Percentiles rank a stretch among this genome's conserved stretches.
Evolutionary conservation across 202 grass and related monocot species (phyloP).

Genomic region (Tripidium arundinaceum): DNA sequence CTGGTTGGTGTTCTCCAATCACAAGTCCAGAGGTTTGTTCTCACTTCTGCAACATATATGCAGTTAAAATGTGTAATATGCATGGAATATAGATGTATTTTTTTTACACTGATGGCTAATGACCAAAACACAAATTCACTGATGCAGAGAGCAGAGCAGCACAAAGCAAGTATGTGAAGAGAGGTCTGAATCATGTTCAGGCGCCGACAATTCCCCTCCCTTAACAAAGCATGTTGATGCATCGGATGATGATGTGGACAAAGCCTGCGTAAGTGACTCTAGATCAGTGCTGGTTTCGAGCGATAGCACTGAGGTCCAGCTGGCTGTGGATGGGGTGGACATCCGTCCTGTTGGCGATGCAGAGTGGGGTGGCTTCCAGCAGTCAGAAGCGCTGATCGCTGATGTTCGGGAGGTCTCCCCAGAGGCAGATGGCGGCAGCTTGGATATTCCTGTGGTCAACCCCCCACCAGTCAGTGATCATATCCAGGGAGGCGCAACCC

Average conservation of each 20-base stretch:
- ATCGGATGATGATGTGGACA: slow-evolving; percentile 85
- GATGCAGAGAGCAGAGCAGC: slow-evolving; percentile 65
- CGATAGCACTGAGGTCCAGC: slow-evolving; percentile 45
- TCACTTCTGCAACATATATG: too few species aligned
- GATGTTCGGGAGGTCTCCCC: slow-evolving; percentile 89
- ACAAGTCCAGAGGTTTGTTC: slow-evolving; percentile 85
- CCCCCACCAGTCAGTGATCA: slow-evolving; percentile 48
- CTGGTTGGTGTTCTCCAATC: slow-evolving; percentile 67
- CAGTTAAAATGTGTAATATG: background rate
- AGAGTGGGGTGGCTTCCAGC: slow-evolving; percentile 56
- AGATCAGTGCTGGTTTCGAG: slow-evolving; percentile 55
- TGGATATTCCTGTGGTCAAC: slow-evolving; percentile 79
- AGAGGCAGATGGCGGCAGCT: slow-evolving; percentile 57
- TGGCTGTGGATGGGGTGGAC: slow-evolving; percentile 63
- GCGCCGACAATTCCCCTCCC: slow-evolving; percentile 53
- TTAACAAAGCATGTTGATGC: slow-evolving; percentile 84
- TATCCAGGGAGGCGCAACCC: slow-evolving; percentile 41
- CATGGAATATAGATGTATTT: background rate
- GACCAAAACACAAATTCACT: background rate
- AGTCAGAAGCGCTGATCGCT: slow-evolving; percentile 54
- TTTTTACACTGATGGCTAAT: background rate
- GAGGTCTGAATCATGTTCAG: slow-evolving; percentile 71
- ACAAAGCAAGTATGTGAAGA: slow-evolving; percentile 62
- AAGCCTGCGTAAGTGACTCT: slow-evolving; percentile 75
- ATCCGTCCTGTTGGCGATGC: slow-evolving; percentile 66